A percentile compares a stretch with the other conserved stretches of the same genome.
These are phyloP conservation scores for Mycosarcoma mackinlayi DNA, from an alignment of 1,284 basidiomycete genomes.

Conservation along the genomic window DNA sequence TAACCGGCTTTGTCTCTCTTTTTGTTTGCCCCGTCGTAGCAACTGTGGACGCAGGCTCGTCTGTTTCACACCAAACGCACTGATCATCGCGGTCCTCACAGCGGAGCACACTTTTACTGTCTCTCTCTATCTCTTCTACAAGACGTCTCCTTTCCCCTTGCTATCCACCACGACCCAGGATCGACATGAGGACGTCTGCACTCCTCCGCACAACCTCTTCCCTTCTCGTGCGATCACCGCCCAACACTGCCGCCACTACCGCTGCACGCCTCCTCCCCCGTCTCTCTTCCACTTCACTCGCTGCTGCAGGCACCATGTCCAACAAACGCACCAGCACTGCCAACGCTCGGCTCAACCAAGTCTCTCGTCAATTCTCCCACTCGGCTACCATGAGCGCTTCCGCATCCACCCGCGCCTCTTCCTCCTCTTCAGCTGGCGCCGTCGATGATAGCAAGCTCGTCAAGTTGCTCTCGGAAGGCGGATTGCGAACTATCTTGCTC, in stretches of 20 bases:
- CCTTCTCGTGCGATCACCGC: conserved; percentile 21
- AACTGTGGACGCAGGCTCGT: not conserved
- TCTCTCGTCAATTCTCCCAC: conserved; percentile 37
- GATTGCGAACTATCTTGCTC: conserved; percentile 76
- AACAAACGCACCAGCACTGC: conserved; percentile 23
- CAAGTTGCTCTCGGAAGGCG: conserved; percentile 50
- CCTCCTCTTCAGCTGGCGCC: not conserved
- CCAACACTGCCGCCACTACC: not conserved
- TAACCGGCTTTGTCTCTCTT: conserved; percentile 12
- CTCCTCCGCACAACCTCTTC: conserved; percentile 32
- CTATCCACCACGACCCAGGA: not conserved
- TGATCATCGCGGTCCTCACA: conserved; percentile 5
- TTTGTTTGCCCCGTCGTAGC: conserved; percentile 14
- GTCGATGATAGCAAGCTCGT: conserved; percentile 38
- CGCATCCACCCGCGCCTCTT: conserved; percentile 7
- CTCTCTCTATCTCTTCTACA: not conserved
- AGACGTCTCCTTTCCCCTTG: not conserved
- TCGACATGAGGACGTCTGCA: conserved; percentile 39
- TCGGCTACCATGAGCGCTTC: conserved; percentile 22
- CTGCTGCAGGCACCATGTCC: conserved; percentile 14
- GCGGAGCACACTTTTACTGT: not conserved
- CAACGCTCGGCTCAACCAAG: conserved; percentile 33
- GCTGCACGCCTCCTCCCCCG: conserved; percentile 4
- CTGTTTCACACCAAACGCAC: not conserved
- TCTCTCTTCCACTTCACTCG: not conserved